Evolutionary conservation across 2,329 filamentous ascomycete species (phyloP), one percentile per base, ranked within the genome.

Genomic region (Plectosphaerella plurivora): DNA sequence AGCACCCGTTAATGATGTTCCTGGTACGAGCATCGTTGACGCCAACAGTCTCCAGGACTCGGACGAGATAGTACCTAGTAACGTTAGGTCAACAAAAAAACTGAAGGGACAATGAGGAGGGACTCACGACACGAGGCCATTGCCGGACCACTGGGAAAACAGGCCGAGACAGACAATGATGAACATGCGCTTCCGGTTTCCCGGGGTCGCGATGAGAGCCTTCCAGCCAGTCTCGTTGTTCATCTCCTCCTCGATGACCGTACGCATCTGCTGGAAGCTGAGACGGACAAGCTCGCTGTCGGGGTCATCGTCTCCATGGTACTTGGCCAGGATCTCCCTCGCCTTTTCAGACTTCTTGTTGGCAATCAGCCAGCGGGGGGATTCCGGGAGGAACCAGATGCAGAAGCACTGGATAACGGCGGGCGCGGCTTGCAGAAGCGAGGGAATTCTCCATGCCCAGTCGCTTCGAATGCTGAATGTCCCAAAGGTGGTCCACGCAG

Each of bases 391-490:
- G 18, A 53, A 57, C 25, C 78, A 61, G 57, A 93, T 91, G 50
- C 90, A 75, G 0, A 80, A 41, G 37, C 77, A 68, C 36, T 83
- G 76, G 10, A 84, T 58, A 0, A 63, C 49, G 14, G 33, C 68
- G 46, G 55, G 49, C 20, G 71, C 68, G 20, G 73, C 65, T 58
- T 83, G 79, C 2, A 81, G 65, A 57, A 80, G 70, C 5, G 83
- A 74, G 1, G 84, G 84, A 18, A 83, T 74, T 22, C 78, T 69
- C 84, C 84, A 88, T 0, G 81, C 69, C 71, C 69, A 74, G 4
- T 66, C 76, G 35, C 61, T 53, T 0, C 50, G 4, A 3, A 62
- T 46, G 51, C 62, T 56, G 28, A 55, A 60, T 2, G 67, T 65
- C 20, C 71, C 71, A 65, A 79, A 65, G 0, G 77, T 77, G 1